These are phyloP conservation scores for Rosellinia necatrix DNA, from an alignment of 2,329 filamentous ascomycete genomes.

Conservation along the genomic window DNA sequence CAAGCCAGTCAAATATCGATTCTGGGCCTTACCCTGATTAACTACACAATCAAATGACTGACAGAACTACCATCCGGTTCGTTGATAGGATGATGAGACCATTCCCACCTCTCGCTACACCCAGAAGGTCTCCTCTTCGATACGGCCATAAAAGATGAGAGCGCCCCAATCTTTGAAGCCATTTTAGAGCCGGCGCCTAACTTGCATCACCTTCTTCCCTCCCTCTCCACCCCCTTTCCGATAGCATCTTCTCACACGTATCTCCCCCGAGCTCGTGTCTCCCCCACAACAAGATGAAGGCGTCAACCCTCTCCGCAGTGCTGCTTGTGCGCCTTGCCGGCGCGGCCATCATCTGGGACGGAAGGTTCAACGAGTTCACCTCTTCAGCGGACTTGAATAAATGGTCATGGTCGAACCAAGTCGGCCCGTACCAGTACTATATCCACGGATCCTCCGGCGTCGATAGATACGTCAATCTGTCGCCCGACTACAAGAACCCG, in stretches of 20 bases:
- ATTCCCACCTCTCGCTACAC: neutral
- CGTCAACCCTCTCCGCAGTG: conserved; percentile 22
- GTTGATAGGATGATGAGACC: conserved; percentile 1
- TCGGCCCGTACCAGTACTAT: conserved; percentile 73
- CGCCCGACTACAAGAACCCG: conserved; percentile 66
- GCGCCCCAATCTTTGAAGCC: neutral
- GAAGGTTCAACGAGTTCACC: conserved; percentile 60
- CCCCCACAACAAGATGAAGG: conserved; percentile 31
- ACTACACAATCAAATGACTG: conserved; percentile 22
- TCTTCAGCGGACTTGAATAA: conserved; percentile 56
- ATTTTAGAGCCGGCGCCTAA: neutral
- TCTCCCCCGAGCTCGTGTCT: neutral
- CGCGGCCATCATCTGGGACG: conserved; percentile 63
- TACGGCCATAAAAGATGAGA: neutral
- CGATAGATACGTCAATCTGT: conserved; percentile 65
- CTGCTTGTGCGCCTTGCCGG: conserved; percentile 34
- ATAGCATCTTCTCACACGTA: neutral
- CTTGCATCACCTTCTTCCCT: neutral
- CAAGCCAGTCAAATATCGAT: conserved; percentile 32
- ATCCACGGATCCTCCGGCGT: conserved; percentile 67
- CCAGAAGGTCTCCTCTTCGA: neutral
- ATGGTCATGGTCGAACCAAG: conserved; percentile 66
- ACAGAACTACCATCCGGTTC: neutral
- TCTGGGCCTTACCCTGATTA: conserved; percentile 29
- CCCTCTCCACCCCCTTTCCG: neutral